Evolutionary conservation across 1,284 basidiomycete genomes (phyloP), one percentile per base, ranked within the genome.

Genomic region (Cryptococcus sp.): DNA sequence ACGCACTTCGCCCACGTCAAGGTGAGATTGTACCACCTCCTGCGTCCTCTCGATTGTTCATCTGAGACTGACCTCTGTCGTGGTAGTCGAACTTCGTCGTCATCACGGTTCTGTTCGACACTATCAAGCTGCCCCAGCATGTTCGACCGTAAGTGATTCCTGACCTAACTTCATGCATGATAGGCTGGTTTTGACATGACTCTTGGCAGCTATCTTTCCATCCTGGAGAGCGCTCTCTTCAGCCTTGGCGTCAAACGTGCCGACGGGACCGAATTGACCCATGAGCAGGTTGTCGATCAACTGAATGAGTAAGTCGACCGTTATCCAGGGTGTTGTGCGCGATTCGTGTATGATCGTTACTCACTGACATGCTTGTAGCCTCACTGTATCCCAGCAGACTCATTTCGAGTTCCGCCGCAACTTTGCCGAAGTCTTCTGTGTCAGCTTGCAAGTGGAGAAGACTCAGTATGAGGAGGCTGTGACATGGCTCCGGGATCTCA

Each of bases 31-130:
- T 25, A 25, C 6, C 20, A 23, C 17, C 13, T 23, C 57, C 17
- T 22, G 46, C 16, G 41, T 5, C 3, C 3, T 17, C 6, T 15
- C 25, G 19, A 20, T 42, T 19, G 5, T 3, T 42, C 25, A 16
- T 17, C 15, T 47, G 45, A 47, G 25, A 3, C 23, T 41, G 16
- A 6, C 17, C 39, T 25, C 38, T 39, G 2, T 22, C 5, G 38
- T 27, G 93, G 87, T 98, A 93, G 87, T 98, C 94, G 7, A 90
- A 94, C 72, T 99, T 99, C 75, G 86, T 98, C 60, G 85, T 86
- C 20, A 79, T 98, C 41, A 85, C 88, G 62, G 90, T 88, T 7
- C 84, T 88, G 61, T 85, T 94, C 68, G 91, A 93, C 19, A 81
- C 92, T 40, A 83, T 83, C 20, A 83, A 84, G 42, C 76, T 95